A percentile compares a stretch with the other conserved stretches of the same genome.
These are phyloP conservation scores for Boletellus emodensis DNA, from an alignment of 768 basidiomycete genomes.

Conservation along the genomic window DNA sequence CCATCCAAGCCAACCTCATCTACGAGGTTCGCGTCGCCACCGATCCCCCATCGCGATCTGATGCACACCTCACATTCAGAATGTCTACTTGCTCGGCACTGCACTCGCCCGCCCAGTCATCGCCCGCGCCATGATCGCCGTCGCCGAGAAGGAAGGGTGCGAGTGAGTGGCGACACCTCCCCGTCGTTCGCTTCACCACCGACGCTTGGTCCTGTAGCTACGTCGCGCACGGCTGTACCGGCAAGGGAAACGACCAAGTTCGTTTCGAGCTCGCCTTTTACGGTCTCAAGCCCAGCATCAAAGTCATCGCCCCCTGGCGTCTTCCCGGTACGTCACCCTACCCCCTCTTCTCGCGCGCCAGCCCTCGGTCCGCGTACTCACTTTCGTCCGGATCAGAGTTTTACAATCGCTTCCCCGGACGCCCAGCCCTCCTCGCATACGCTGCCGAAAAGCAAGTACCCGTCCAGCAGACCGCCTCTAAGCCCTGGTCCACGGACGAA, in stretches of 20 bases:
- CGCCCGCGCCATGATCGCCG: constrained; percentile 96
- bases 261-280: constrained; percentile 99
- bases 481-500: constrained; percentile 99
- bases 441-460: constrained; percentile 87
- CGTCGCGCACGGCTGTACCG: constrained; percentile 98
- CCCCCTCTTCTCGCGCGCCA: neutral
- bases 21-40: constrained; percentile 67
- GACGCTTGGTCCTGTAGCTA: constrained; percentile 48
- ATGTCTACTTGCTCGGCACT: constrained; percentile 95
- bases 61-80: constrained; percentile 39
- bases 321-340: constrained; percentile 60
- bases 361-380: neutral
- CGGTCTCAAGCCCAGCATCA: constrained; percentile 96
- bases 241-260: constrained; percentile 99
- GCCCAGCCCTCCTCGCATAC: constrained; percentile 87
- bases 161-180: constrained; percentile 55
- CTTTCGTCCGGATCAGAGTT: constrained; percentile 58
- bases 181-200: neutral
- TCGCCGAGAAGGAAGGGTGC: constrained; percentile 89
- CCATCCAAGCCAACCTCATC: constrained; percentile 97
- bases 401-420: constrained; percentile 96
- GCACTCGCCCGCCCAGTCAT: constrained; percentile 98
- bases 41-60: neutral
- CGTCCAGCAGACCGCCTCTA: constrained; percentile 90
- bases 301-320: constrained; percentile 98